Evolutionary conservation across 1,284 basidiomycete genomes (phyloP).

Genomic region (Apiotrichum sp.): DNA sequence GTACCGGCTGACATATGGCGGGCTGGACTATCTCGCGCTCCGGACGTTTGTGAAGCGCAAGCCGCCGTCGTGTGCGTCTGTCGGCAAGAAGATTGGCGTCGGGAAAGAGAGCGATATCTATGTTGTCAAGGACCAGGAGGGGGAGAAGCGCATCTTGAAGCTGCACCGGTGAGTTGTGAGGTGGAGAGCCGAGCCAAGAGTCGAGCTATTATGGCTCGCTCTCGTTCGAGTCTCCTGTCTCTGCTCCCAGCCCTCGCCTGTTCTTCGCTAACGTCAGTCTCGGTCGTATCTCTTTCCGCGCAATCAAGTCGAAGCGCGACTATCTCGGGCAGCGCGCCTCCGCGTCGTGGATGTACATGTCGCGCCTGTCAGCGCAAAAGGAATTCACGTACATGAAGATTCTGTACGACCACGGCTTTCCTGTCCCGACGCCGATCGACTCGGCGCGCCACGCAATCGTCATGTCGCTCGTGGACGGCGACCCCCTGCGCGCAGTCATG

Average conservation of each 20-base stretch:
- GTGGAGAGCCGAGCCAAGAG: no score
- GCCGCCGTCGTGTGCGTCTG: slow-evolving; percentile 63
- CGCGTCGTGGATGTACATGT: slow-evolving; percentile 99
- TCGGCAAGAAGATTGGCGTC: slow-evolving; percentile 96
- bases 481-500: slow-evolving; percentile 90
- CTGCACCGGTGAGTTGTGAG: slow-evolving; percentile 63
- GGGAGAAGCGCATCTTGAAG: slow-evolving; percentile 82
- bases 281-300: slow-evolving; percentile 90
- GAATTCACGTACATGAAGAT: slow-evolving; percentile 99
- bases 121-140: slow-evolving; percentile 77
- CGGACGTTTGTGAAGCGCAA: slow-evolving; percentile 85
- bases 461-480: slow-evolving; percentile 93
- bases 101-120: slow-evolving; percentile 99
- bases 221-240: no score
- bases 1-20: slow-evolving; percentile 93
- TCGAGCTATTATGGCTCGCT: no score
- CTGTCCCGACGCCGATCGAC: slow-evolving; percentile 88
- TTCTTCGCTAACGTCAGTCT: slow-evolving; percentile 53
- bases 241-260: background rate
- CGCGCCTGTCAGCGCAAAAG: slow-evolving; percentile 87
- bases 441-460: slow-evolving; percentile 90
- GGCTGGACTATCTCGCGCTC: slow-evolving; percentile 93
- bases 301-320: slow-evolving; percentile 95
- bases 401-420: slow-evolving; percentile 87
- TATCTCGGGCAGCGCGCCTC: slow-evolving; percentile 93